These are phyloP conservation scores for Apiospora aurea DNA, from an alignment of 2,329 filamentous ascomycete genomes.

Conservation along the genomic window DNA sequence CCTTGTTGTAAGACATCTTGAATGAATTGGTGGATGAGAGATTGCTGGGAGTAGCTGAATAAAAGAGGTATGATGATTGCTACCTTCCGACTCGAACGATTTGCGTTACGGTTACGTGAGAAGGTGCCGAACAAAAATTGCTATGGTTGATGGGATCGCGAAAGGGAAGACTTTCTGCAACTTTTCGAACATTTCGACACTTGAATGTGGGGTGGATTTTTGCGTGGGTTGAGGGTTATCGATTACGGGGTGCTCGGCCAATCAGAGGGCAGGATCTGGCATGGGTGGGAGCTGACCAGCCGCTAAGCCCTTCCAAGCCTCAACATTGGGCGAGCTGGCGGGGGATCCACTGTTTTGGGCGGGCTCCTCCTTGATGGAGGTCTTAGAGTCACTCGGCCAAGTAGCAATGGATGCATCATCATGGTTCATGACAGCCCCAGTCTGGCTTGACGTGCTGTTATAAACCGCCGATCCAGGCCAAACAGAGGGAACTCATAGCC, in stretches of 20 bases:
- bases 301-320: constrained; percentile 1
- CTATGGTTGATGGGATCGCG: constrained; percentile 12
- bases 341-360: background rate
- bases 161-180: constrained; percentile 14
- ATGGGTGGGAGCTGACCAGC: background rate
- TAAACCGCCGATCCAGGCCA: background rate
- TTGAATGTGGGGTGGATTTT: constrained; percentile 25
- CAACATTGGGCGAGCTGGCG: constrained; percentile 13
- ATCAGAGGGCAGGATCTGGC: constrained; percentile 12
- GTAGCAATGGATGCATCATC: constrained; percentile 2
- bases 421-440: constrained; percentile 17
- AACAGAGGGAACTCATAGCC: background rate
- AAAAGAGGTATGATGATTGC: constrained; percentile 33
- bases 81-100: constrained; percentile 83
- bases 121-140: constrained; percentile 51
- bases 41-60: constrained; percentile 13
- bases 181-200: constrained; percentile 20
- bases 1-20: constrained; percentile 94
- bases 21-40: constrained; percentile 22
- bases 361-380: background rate
- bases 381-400: constrained; percentile 20
- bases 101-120: constrained; percentile 80
- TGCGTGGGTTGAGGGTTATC: constrained; percentile 21
- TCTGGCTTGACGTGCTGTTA: background rate
- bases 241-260: background rate